Conservation (phyloP, 176 grass and related monocot species). For the Raddia guianensis region DNA sequence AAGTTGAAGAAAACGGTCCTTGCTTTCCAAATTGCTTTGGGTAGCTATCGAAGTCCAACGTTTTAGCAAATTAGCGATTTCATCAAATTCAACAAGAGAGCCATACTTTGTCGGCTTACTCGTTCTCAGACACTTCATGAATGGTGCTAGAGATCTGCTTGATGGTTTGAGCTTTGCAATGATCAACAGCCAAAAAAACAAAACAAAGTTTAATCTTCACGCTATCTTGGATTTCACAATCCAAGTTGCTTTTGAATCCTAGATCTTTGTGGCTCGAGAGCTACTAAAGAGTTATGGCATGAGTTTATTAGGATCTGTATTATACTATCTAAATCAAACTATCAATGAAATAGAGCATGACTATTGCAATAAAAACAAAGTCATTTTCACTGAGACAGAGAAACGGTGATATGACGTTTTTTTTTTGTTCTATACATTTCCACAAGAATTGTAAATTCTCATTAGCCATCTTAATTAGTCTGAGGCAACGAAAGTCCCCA, state of each 20-base stretch:
- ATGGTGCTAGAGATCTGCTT: background rate
- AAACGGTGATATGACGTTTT: background rate
- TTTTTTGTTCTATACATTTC: background rate
- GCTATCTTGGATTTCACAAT: background rate
- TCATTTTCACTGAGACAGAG: background rate
- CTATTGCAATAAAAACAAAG: background rate
- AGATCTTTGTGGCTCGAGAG: background rate
- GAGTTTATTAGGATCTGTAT: background rate
- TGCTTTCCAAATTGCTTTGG: too few species aligned
- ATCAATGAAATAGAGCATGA: background rate
- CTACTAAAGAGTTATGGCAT: background rate
- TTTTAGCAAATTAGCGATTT: too few species aligned
- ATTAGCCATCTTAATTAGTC: background rate
- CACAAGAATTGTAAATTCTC: background rate
- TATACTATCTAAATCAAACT: background rate
- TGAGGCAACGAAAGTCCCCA: conserved; percentile 12
- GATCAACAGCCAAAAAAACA: too few species aligned
- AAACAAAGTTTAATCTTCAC: background rate
- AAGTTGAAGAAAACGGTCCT: too few species aligned
- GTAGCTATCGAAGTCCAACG: too few species aligned
- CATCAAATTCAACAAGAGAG: too few species aligned
- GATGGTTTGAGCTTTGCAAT: background rate
- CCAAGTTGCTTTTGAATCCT: background rate
- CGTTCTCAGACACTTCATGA: background rate
- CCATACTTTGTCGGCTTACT: background rate